Evolutionary conservation across 768 basidiomycete species (phyloP).

Genomic region (Strobilomyces dryophilus): DNA sequence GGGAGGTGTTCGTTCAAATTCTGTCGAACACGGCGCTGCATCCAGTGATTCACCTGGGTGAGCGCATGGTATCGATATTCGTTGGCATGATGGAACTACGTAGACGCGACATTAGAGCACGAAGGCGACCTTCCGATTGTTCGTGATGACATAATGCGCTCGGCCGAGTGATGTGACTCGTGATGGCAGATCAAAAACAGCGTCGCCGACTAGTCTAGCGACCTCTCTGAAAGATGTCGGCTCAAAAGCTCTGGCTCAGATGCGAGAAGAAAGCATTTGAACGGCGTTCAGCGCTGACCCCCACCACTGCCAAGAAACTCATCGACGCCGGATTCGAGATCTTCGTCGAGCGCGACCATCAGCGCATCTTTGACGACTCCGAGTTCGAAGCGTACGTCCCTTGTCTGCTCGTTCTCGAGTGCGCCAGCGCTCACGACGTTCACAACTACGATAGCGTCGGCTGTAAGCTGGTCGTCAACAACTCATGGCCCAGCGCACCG

Average conservation of each 20-base stretch:
- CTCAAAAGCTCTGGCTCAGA: constrained; percentile 80
- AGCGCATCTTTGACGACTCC: constrained; percentile 89
- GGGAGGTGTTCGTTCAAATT: no score
- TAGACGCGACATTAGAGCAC: no score
- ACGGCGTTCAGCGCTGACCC: constrained; percentile 88
- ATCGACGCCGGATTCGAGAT: constrained; percentile 90
- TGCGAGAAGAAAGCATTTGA: constrained; percentile 98
- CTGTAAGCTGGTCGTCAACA: constrained; percentile 81
- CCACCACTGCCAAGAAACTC: constrained; percentile 82
- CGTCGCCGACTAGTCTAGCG: no score
- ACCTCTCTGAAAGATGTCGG: no score
- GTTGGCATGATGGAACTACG: no score
- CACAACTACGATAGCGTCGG: constrained; percentile 67
- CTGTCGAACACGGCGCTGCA: no score
- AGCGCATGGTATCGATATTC: no score
- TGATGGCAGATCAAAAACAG: no score
- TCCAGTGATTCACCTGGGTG: no score
- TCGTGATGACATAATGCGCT: no score
- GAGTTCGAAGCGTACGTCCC: constrained; percentile 85
- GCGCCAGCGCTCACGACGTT: background rate
- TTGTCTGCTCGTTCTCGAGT: background rate
- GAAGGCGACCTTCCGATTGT: no score
- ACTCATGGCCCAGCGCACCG: constrained; percentile 85
- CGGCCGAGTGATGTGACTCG: no score
- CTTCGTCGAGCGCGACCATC: constrained; percentile 86